Percentiles rank a stretch among this genome's conserved stretches.
Conservation (phyloP, 169 alveolate species). For the Plasmodium malariae region DNA sequence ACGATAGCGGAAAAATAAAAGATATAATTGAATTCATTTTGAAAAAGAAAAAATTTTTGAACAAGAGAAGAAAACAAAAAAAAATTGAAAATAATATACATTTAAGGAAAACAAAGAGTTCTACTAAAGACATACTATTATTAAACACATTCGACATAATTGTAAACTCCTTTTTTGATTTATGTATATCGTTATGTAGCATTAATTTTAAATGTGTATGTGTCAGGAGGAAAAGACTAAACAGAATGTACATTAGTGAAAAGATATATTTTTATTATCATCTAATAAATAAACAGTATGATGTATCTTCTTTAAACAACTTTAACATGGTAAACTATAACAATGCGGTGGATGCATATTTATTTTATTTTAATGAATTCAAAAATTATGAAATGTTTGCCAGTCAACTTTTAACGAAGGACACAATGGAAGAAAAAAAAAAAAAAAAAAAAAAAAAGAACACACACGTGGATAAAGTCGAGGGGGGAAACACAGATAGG, state of each 20-base stretch:
- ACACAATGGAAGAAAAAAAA: neutral
- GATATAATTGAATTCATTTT: slow-evolving; percentile 1
- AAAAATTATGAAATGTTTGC: neutral
- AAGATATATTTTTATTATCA: slow-evolving; percentile 19
- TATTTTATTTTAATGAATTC: slow-evolving; percentile 38
- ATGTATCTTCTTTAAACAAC: neutral
- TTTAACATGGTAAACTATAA: slow-evolving; percentile 23
- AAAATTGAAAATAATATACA: neutral
- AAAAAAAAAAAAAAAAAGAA: slow-evolving; percentile 14
- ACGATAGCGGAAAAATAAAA: slow-evolving; percentile 4
- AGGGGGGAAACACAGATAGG: no score
- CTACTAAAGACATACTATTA: no score
- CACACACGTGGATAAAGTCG: neutral
- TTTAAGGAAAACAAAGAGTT: slow-evolving; percentile 1
- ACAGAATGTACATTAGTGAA: slow-evolving; percentile 15
- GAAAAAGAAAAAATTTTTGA: slow-evolving; percentile 25
- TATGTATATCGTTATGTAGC: slow-evolving; percentile 67
- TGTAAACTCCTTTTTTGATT: slow-evolving; percentile 41
- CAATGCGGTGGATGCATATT: slow-evolving; percentile 19
- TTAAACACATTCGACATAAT: slow-evolving; percentile 54
- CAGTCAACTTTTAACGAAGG: neutral
- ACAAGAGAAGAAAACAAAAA: slow-evolving; percentile 12
- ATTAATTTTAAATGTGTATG: slow-evolving; percentile 21
- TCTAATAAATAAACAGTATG: slow-evolving; percentile 14
- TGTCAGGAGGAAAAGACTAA: slow-evolving; percentile 6